These are phyloP conservation scores for Wickerhamomyces sp. DNA, from an alignment of 1,139 yeast species.

Conservation along the genomic window DNA sequence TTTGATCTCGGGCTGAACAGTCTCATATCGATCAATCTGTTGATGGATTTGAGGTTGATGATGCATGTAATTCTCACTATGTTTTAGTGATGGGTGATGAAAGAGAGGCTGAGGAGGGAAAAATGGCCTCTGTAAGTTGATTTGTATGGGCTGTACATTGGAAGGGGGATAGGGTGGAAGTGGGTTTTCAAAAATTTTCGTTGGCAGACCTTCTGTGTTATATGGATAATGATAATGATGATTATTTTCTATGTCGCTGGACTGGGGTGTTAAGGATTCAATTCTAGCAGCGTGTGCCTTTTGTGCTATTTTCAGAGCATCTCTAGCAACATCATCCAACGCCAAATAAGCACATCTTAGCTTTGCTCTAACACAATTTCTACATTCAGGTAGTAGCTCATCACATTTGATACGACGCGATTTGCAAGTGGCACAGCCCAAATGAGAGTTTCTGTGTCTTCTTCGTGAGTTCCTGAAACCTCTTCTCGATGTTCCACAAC, in stretches of 20 bases:
- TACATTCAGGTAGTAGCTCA: constrained; percentile 57
- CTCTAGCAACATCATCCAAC: constrained; percentile 44
- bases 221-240: constrained; percentile 13
- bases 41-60: not conserved
- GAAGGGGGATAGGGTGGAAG: constrained; percentile 8
- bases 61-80: not conserved
- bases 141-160: constrained; percentile 14
- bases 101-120: constrained; percentile 5
- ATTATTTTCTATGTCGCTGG: constrained; percentile 14
- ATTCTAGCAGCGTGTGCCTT: constrained; percentile 23
- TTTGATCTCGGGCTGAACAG: not conserved
- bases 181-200: constrained; percentile 13
- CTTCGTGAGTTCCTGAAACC: constrained; percentile 44
- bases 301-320: constrained; percentile 49
- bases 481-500: constrained; percentile 22
- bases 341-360: constrained; percentile 50
- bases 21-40: not conserved
- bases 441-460: constrained; percentile 58
- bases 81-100: too few species aligned
- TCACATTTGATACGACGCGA: constrained; percentile 65
- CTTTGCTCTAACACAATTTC: constrained; percentile 57
- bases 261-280: constrained; percentile 14
- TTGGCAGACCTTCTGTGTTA: constrained; percentile 16
- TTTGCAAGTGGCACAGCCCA: constrained; percentile 60
- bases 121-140: constrained; percentile 18